Evolutionary conservation across 2,329 filamentous ascomycete species (phyloP), one percentile per base, ranked within the genome.

Genomic region (Graphilbum fragrans): DNA sequence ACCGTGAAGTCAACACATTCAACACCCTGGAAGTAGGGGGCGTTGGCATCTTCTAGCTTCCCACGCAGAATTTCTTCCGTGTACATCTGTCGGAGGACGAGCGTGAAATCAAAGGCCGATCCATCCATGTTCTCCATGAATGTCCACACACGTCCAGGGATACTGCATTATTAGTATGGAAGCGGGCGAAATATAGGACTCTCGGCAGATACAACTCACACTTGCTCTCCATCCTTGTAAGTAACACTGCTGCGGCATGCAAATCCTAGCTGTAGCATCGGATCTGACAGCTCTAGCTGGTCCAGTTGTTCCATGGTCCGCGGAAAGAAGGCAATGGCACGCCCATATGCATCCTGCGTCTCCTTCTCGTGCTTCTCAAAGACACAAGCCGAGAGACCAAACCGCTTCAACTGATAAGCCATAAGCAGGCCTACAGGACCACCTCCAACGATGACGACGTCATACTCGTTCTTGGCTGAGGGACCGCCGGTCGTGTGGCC

Each of bases 31-130:
- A 60, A 54, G 5, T 65, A 53, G 2, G 53, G 45, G 1, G 60
- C 57, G 18, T 62, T 61, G 23, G 63, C 48, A 37, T 47, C 57
- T 38, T 45, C 54, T 52, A 64, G 38, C 43, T 59, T 55, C n/a
- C 55, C 53, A 34, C 70, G 60, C 39, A 74, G 67, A 34, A 74
- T 65, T 12, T 67, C 64, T 49, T 75, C 70, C 7, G 69, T 65
- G 49, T 70, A 73, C 50, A 68, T 73, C 53, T 76, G 70, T 16
- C 71, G 58, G 41, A 76, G 49, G 1, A 73, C 69, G n/a, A 73
- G 55, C 0, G 64, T 61, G 49, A 71, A 75, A 45, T 70, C 63
- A 55, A 66, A 73, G 21, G 57, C 55, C 1, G 69, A 70, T 43
- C 70, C 66, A 29, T 61, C 63, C 58, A 73, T 71, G 29, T 65